Evolutionary conservation across 2,329 filamentous ascomycete species (phyloP).

Genomic region (Paecilomyces formosus): DNA sequence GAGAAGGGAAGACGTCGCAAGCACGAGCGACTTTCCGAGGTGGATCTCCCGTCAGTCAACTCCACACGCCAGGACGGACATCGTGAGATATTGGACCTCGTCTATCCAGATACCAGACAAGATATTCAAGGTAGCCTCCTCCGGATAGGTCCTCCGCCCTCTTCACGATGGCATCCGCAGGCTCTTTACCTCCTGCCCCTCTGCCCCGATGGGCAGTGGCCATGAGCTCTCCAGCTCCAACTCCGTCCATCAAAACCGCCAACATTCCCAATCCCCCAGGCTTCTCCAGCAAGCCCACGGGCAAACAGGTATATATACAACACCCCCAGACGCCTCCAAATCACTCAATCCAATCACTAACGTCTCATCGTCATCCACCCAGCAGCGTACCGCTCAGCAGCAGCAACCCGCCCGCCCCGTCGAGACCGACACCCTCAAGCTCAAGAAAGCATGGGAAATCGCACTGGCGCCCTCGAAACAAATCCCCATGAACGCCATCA

Average conservation of each 20-base stretch:
- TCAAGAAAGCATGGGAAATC: conserved; percentile 99
- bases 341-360: conserved; percentile 5
- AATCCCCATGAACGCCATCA: conserved; percentile 95
- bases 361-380: conserved; percentile 15
- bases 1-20: neutral
- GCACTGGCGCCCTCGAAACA: conserved; percentile 88
- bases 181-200: conserved; percentile 30
- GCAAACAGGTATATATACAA: conserved; percentile 50
- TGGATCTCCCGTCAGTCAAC: neutral
- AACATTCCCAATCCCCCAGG: conserved; percentile 80
- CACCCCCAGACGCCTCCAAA: neutral
- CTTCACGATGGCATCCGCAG: conserved; percentile 13
- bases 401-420: conserved; percentile 63
- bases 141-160: neutral
- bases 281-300: conserved; percentile 52
- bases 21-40: neutral
- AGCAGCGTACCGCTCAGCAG: conserved; percentile 34
- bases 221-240: conserved; percentile 61
- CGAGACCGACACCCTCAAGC: conserved; percentile 90
- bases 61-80: neutral
- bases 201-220: conserved; percentile 77
- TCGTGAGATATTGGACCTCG: too few relatives aligned
- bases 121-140: neutral
- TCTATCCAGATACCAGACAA: neutral
- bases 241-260: conserved; percentile 55